Conservation (phyloP, 2,329 filamentous ascomycete genomes). For the Pyrenochaeta sp. region DNA sequence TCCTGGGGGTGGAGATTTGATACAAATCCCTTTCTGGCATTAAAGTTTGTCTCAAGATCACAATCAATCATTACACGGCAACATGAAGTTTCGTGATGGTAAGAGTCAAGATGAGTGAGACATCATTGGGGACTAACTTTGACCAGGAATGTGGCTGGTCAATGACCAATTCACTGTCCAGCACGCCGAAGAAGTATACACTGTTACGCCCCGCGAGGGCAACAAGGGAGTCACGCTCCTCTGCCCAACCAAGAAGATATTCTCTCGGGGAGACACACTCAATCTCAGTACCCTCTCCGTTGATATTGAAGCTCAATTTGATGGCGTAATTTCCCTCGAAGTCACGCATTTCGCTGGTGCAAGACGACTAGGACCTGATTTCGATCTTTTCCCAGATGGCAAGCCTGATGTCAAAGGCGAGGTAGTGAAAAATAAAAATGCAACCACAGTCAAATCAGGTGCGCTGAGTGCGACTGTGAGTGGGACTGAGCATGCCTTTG, state of each 20-base stretch:
- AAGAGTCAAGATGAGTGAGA: no score
- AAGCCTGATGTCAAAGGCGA: slow-evolving; percentile 50
- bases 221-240: slow-evolving; percentile 63
- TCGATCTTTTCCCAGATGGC: slow-evolving; percentile 65
- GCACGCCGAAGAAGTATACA: slow-evolving; percentile 72
- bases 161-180: slow-evolving; percentile 68
- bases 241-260: slow-evolving; percentile 66
- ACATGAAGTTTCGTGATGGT: slow-evolving; percentile 70
- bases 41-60: background rate
- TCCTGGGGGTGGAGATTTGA: background rate
- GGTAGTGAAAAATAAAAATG: slow-evolving; percentile 52
- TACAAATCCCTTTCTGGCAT: background rate
- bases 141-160: slow-evolving; percentile 69
- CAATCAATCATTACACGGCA: slow-evolving; percentile 6
- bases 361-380: slow-evolving; percentile 62
- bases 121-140: slow-evolving; percentile 7
- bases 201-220: slow-evolving; percentile 56
- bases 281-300: slow-evolving; percentile 65
- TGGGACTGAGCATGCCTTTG: slow-evolving; percentile 60
- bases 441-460: slow-evolving; percentile 62
- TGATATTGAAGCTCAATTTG: slow-evolving; percentile 65
- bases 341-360: slow-evolving; percentile 67
- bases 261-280: slow-evolving; percentile 63
- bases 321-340: slow-evolving; percentile 68
- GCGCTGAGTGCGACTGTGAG: slow-evolving; percentile 62